phyloP scores from a whole-genome alignment of 495 filamentous ascomycete genomes.

The Chaetomium fimeti region DNA sequence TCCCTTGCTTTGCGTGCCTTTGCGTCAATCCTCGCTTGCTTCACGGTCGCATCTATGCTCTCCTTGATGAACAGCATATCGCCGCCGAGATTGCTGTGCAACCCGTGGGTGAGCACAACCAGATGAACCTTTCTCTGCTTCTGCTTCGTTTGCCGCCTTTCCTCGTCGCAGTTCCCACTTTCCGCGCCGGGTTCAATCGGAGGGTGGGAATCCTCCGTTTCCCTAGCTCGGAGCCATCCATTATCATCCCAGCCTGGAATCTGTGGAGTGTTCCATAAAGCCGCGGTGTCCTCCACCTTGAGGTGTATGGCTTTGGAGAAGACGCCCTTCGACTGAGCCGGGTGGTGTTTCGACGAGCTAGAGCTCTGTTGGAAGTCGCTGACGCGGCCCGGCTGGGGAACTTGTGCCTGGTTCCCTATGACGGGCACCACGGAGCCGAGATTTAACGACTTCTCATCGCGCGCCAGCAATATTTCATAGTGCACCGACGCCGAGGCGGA shows the following conservation, averaged over 20 bases:
- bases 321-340: constrained; percentile 64
- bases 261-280: constrained; percentile 85
- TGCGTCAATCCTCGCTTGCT: constrained; percentile 61
- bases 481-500: constrained; percentile 83
- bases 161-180: constrained; percentile 16
- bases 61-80: constrained; percentile 98
- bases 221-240: constrained; percentile 34
- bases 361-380: constrained; percentile 64
- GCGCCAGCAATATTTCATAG: constrained; percentile 80
- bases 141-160: constrained; percentile 21
- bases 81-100: constrained; percentile 94
- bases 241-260: constrained; percentile 63
- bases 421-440: constrained; percentile 57
- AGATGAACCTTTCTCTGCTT: constrained; percentile 78
- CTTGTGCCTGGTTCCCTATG: constrained; percentile 44
- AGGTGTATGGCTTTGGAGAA: constrained; percentile 74
- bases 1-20: constrained; percentile 55
- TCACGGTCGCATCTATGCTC: constrained; percentile 82
- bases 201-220: constrained; percentile 27
- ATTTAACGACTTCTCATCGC: constrained; percentile 78
- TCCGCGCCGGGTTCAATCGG: constrained; percentile 22
- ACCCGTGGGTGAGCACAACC: constrained; percentile 87
- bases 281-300: constrained; percentile 79
- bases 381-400: constrained; percentile 62
- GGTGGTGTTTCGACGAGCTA: constrained; percentile 43